Evolutionary conservation across 768 basidiomycete genomes (phyloP), one percentile per base, ranked within the genome.

Genomic region (Amanita jacksonii): DNA sequence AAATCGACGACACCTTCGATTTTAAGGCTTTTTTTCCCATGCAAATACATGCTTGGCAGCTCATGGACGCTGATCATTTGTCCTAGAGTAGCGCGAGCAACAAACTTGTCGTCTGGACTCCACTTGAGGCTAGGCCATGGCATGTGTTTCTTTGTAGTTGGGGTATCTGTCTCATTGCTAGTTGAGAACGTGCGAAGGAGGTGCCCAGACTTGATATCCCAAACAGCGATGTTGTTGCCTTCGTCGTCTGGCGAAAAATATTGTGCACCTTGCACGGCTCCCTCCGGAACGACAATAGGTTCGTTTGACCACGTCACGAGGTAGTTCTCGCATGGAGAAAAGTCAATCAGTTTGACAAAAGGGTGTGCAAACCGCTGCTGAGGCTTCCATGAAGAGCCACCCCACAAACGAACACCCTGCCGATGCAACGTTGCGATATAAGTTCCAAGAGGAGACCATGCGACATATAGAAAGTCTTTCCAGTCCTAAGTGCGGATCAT

Each of bases 251-350:
- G 79, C 36, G 89, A 85, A 66, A 92, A 87, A 59, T 77, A 88
- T 57, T 83, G 83, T 40, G 79, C 82, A 7, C 91, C 88, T 61
- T 87, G 85, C 22, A 77, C 68, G 31, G 84, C 79, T 49, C 79
- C 80, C 48, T 88, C 83, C 19, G 85, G 81, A 22, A 92, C 83
- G 31, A 82, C 73, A 51, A 98, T 92, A 10, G 92, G 81, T 52
- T 94, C 89, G 52, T 90, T 84, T 1, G 96, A 97, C 89, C 92
- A 97, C 32, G 96, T 98, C 55, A 98, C 88, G 47, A 99, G 66
- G 65, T 94, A 98, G 46, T 87, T 81, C 65, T 99, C 96, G 66
- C 85, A 87, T 3, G 96, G 91, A 7, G 94, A 97, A 64, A 98
- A 98, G 62, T 97, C 93, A 59, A 99, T 83, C 38, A 97, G 73